Evolutionary conservation across 352 stramenopile species (phyloP).

Genomic region (Labyrinthula sp.): DNA sequence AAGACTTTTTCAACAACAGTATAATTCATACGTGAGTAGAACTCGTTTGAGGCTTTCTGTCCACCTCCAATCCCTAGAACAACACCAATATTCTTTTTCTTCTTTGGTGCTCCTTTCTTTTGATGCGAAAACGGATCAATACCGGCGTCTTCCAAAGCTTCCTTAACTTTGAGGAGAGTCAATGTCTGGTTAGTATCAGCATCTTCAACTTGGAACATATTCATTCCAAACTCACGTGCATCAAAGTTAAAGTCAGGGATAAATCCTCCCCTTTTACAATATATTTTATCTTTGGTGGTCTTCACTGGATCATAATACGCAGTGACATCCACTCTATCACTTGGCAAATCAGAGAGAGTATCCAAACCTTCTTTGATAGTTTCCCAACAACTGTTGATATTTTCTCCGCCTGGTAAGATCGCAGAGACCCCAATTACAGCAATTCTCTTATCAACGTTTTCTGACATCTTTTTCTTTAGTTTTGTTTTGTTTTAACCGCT

Average conservation of each 20-base stretch:
- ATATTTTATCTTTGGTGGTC: conserved; percentile 25
- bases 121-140: conserved; percentile 7
- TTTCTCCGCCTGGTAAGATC: conserved; percentile 15
- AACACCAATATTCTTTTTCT: conserved; percentile 19
- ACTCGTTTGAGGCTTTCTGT: conserved; percentile 16
- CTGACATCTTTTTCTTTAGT: too few species aligned
- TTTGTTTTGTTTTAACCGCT: too few species aligned
- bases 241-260: conserved; percentile 22
- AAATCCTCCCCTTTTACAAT: conserved; percentile 18
- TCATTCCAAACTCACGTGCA: conserved; percentile 19
- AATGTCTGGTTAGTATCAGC: conserved; percentile 18
- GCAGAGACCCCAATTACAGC: conserved; percentile 12
- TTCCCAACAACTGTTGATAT: conserved; percentile 7
- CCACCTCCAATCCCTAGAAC: conserved; percentile 17
- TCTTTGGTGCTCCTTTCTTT: too few species aligned
- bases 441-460: conserved; percentile 15
- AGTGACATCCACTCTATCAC: conserved; percentile 15
- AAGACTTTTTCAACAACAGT: conserved; percentile 20
- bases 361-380: conserved; percentile 11
- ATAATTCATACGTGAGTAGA: conserved; percentile 22
- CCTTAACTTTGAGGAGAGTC: conserved; percentile 19
- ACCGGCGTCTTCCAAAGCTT: conserved; percentile 16
- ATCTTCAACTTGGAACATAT: conserved; percentile 23
- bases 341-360: conserved; percentile 12
- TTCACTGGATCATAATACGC: conserved; percentile 18